phyloP scores from a whole-genome alignment of 805 yeast species.

The Saccharomycopsis sp. region DNA sequence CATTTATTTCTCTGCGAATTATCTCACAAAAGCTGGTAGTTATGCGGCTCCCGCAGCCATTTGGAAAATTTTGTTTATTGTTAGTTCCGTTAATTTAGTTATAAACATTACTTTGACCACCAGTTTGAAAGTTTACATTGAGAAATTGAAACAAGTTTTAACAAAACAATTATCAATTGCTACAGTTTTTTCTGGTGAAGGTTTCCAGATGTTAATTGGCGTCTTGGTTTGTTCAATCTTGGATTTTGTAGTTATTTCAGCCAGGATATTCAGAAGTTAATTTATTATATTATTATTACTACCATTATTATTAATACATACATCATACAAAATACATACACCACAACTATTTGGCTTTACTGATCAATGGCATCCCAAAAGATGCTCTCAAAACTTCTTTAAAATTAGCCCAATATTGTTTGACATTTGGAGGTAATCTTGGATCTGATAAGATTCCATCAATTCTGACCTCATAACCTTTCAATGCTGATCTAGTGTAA shows the following conservation, averaged over 20 bases:
- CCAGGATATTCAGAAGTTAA: background rate
- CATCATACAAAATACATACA: background rate
- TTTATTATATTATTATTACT: background rate
- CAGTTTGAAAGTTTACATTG: constrained; percentile 1
- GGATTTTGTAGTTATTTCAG: background rate
- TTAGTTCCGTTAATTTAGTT: background rate
- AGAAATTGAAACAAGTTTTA: constrained; percentile 1
- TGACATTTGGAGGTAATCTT: constrained; percentile 43
- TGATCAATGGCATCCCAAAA: constrained; percentile 18
- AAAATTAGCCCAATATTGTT: constrained; percentile 41
- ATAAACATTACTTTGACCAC: background rate
- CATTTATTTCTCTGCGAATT: background rate
- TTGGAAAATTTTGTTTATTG: background rate
- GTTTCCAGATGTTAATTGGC: constrained; percentile 9
- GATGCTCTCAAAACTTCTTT: constrained; percentile 31
- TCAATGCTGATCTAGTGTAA: constrained; percentile 62
- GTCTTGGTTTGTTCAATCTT: background rate
- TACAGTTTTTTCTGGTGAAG: constrained; percentile 6
- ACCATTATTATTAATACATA: background rate
- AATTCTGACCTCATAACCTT: constrained; percentile 59
- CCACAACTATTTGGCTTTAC: background rate
- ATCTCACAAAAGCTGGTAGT: no score
- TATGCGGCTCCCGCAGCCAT: background rate
- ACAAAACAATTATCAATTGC: constrained; percentile 3
- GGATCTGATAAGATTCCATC: constrained; percentile 52